Evolutionary conservation across 139 green algal species (phyloP), one percentile per base, ranked within the genome.

Genomic region (Chlorella vulgaris): DNA sequence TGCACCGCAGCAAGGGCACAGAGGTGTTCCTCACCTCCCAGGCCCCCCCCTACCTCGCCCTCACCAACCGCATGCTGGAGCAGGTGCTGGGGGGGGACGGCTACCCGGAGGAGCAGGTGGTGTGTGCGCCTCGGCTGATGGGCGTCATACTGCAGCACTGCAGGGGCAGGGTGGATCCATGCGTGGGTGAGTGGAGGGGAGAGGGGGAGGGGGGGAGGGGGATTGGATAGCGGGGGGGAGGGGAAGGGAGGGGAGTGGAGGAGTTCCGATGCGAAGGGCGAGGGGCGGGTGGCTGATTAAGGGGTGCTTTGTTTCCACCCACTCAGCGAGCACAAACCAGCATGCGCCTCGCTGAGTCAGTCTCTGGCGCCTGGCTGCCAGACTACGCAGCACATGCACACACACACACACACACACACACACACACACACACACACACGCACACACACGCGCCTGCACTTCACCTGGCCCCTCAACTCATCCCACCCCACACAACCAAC

Each of bases 131-230:
- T 15, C 92, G 95, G 83, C 89, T 99, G 43, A 88, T 98, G 81
- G 87, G 93, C 63, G 83, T 94, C 31, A 91, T 98, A 24, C 76
- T 99, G 78, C 92, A 95, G 74, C 83, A 90, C 80, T 96, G 93
- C 79, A 86, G 80, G 3, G 92, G 91, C 4, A 84, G 82, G 3
- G 92, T 99, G 74, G 95, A 99, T 84, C 36, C 78, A 0, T 98
- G 84, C 78, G 68, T 99, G 6, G 87, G 63, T 62, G 61, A 65
- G 76, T 8, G 2, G 4, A n/a, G n/a, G n/a, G n/a, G n/a, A n/a
- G 68, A 8, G 67, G 39, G 13, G 7, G 36, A 4, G 21, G 63
- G 13, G 2, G 63, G 63, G 63, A 69, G 29, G 61, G 61, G 22
- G 0, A 36, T 69, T 19, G 13, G 22, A 69, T 33, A 33, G 18